A percentile compares a stretch with the other conserved stretches of the same genome.
These are phyloP conservation scores for Litchi chinensis DNA, from an alignment of 345 rosid genomes.

Conservation along the genomic window DNA sequence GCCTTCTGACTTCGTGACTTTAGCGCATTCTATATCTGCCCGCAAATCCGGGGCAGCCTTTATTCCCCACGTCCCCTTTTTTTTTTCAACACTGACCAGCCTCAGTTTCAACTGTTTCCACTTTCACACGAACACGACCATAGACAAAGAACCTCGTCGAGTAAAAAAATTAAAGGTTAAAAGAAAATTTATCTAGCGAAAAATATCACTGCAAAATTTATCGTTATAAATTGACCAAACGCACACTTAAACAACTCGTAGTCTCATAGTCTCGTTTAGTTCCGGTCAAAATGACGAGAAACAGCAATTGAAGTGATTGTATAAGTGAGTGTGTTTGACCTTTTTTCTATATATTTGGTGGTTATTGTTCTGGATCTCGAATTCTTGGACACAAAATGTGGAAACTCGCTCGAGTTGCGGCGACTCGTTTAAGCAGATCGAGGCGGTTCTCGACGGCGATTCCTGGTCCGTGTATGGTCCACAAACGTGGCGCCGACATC, in stretches of 20 bases:
- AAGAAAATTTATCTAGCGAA: neutral
- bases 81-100: neutral
- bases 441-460: constrained; percentile 73
- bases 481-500: constrained; percentile 96
- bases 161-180: neutral
- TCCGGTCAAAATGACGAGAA: neutral
- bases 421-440: constrained; percentile 51
- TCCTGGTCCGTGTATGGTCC: constrained; percentile 91
- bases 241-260: neutral
- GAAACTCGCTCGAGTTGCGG: constrained; percentile 52
- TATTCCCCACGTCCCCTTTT: neutral
- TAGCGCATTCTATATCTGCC: constrained; percentile 30
- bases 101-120: constrained; percentile 14
- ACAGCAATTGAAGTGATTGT: neutral
- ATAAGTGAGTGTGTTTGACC: neutral
- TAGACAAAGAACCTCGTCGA: neutral
- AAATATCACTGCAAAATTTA: neutral
- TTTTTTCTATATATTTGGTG: neutral
- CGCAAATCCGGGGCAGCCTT: constrained; percentile 38
- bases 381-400: constrained; percentile 50
- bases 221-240: constrained; percentile 15
- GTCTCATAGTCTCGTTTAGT: neutral
- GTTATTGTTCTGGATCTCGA: constrained; percentile 38
- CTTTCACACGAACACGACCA: neutral
- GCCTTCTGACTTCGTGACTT: neutral